Base-by-base conservation (phyloP, 1,284 basidiomycete genomes). In the Rhizoctonia solani region DNA sequence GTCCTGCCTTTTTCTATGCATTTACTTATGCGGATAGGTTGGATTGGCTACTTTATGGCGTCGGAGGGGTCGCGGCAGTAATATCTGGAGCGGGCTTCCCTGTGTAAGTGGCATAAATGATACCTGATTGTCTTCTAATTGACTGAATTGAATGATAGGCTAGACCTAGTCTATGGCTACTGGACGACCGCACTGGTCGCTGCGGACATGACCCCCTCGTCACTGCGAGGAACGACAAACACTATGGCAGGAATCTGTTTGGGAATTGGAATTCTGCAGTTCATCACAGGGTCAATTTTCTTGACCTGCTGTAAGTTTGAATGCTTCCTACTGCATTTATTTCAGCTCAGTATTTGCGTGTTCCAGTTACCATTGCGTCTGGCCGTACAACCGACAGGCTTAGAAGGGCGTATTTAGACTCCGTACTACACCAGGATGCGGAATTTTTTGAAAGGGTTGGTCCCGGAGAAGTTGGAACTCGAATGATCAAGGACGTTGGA, bases 371-470 rank as follows among this genome's bases (percentile, higher is more conserved):
- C 11, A 67, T 72, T n/a, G 78, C 77, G 16, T 74, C 75, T 0
- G 67, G 74, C 13, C 69, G 75, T 21, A 72, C 79, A 29, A 75
- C 75, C 2, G 71, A 74, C 32, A 65, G 74, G 13, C 71, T 80
- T 5, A 72, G 78, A 11, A 71, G 75, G 25, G 70, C 75, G 14
- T 80, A 80, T 69, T 73, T 81, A 50, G 72, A 77, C 14, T 74
- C 79, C 2, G 72, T 78, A 19, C 69, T 81, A 37, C 72, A 75
- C 2, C 79, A 81, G 66, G 79, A 80, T 66, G 76, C 76, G 14
- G 74, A 75, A 4, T 79, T 76, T 70, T 79, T 79, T 66, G 78
- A 80, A 63, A 69, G 73, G 3, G 75, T 78, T 47, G 79, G 79
- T 25, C 74, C 79, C 4, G 79, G 79, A 56, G 79, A 80, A 69